These are phyloP conservation scores for Diddensiella transvaalensis DNA, from an alignment of 805 yeast genomes.

Conservation along the genomic window DNA sequence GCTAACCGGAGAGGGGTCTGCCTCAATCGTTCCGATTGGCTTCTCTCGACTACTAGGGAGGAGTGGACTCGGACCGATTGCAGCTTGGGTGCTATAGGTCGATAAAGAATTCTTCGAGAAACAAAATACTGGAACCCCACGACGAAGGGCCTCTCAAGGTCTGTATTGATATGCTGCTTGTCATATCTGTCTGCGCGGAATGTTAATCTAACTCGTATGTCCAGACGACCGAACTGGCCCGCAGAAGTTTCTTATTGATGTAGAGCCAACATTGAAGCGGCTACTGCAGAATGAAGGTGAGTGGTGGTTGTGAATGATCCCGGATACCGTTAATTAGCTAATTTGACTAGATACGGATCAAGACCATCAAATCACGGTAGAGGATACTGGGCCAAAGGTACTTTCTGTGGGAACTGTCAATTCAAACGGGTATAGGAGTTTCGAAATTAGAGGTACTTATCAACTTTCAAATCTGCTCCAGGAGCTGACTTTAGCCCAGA, in stretches of 20 bases:
- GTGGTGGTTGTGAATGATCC: conserved; percentile 10
- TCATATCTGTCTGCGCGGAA: neutral
- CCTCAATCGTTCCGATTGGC: too few species aligned
- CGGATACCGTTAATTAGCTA: too few species aligned
- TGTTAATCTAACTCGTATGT: too few species aligned
- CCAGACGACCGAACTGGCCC: conserved; percentile 25
- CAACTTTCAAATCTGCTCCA: conserved; percentile 83
- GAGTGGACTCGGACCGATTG: neutral
- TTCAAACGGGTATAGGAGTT: conserved; percentile 73
- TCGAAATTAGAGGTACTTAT: conserved; percentile 80
- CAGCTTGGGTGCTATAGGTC: neutral
- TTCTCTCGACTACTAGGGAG: too few species aligned
- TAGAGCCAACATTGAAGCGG: conserved; percentile 66
- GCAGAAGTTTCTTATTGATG: conserved; percentile 67
- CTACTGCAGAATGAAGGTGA: conserved; percentile 58
- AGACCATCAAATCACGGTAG: conserved; percentile 80
- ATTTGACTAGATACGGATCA: conserved; percentile 70
- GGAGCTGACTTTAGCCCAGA: conserved; percentile 81
- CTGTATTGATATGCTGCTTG: neutral
- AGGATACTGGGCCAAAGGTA: conserved; percentile 82
- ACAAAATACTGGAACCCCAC: neutral
- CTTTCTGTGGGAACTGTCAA: conserved; percentile 75
- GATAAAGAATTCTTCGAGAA: neutral
- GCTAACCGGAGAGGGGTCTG: neutral
- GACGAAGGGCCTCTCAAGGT: conserved; percentile 46